These are phyloP conservation scores for Kwoniella shandongensis DNA, from an alignment of 768 basidiomycete species.

Conservation along the genomic window DNA sequence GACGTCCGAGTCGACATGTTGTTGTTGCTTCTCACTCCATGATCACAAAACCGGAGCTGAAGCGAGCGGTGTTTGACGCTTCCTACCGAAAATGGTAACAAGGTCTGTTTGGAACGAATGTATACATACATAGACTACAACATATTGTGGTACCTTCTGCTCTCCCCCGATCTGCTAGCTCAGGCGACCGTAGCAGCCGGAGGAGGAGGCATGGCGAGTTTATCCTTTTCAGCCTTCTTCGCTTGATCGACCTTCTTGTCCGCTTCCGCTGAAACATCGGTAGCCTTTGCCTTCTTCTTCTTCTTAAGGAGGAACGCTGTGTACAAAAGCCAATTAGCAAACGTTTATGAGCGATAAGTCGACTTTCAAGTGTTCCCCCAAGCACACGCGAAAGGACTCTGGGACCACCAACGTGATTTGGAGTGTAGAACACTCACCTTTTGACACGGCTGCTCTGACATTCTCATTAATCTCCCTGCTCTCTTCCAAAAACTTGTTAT, in stretches of 20 bases:
- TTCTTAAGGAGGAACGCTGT: constrained; percentile 43
- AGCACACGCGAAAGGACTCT: neutral
- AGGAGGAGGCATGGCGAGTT: constrained; percentile 42
- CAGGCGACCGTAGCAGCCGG: constrained; percentile 24
- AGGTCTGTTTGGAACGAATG: no score
- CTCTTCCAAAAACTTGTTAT: constrained; percentile 87
- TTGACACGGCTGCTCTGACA: constrained; percentile 84
- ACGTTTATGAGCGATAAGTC: neutral
- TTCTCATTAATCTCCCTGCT: constrained; percentile 84
- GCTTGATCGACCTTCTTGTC: constrained; percentile 11
- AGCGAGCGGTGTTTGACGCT: no score
- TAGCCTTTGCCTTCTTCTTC: constrained; percentile 45
- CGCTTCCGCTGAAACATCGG: constrained; percentile 7
- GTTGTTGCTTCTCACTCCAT: no score
- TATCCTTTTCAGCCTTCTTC: constrained; percentile 43
- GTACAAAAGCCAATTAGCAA: neutral
- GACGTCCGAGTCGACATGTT: no score
- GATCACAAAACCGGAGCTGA: no score
- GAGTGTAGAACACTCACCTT: constrained; percentile 64
- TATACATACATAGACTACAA: constrained; percentile 10
- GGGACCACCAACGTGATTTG: neutral
- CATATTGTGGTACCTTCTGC: neutral
- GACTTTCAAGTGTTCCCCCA: neutral
- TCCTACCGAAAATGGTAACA: no score
- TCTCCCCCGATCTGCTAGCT: neutral